Base-by-base conservation (phyloP, 257 asterid species). In the Petunia axillaris region DNA sequence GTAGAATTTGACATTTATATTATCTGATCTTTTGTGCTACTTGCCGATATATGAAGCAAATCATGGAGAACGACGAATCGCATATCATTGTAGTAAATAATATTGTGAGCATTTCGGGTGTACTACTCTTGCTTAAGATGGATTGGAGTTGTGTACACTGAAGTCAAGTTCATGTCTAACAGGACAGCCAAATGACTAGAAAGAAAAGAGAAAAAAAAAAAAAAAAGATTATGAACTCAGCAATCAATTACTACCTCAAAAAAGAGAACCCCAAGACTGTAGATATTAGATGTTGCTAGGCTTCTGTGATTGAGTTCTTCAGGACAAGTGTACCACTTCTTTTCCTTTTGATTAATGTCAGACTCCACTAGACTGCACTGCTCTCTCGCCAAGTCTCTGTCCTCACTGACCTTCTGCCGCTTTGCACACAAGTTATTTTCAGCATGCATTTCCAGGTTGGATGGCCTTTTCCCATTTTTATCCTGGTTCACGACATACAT, bases 301-400 rank as follows among this genome's bases (percentile, higher is more conserved):
- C 73, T 85, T 74, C 41, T 44, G 37, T 35, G 64, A 35, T 64
- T 39, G 40, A 80, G 71, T 60, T 73, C 83, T 75, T 78, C 86
- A 1, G 90, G 92, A 83, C 82, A 64, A 48, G 57, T 82, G 77
- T 90, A 88, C 92, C 92, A 90, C 77, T 82, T 80, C 81, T 80
- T 75, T 80, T 90, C 94, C 83, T 85, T 44, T 60, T 78, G 80
- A 67, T 46, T 60, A 46, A 35, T 36, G 35, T 55, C 80, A 77
- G 67, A 79, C 62, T 48, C 75, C 83, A 59, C n/a, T 58, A 63
- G 44, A 35, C 58, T 8, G 5, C 41, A 41, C 73, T 62, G 43
- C 16, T 52, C 70, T 64, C 59, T 84, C 35, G 5, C 46, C 11
- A 70, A 64, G 58, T 43, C 43, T 8, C 46, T 76, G 37, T 39